Evolutionary conservation across 2,329 filamentous ascomycete genomes (phyloP), one percentile per base, ranked within the genome.

Genomic region (Microsporum audouinii): DNA sequence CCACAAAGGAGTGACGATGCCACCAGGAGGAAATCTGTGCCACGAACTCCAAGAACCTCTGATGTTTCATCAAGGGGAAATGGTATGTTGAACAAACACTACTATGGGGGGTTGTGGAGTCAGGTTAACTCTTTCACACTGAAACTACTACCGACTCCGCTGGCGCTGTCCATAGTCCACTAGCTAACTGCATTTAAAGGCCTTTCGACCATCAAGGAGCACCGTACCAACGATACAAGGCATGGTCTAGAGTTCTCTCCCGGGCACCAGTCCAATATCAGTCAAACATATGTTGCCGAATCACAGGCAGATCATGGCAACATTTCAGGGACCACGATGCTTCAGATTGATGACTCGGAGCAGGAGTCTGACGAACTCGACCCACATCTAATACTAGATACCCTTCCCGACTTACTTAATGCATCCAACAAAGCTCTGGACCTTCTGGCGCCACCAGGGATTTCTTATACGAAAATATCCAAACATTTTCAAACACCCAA

Each of bases 271-370:
- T 34, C 33, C 29, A 6, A 55, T 14, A 7, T 60, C 14, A 62
- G 58, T 47, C 49, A 62, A 41, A 56, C 51, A 47, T 60, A 56
- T 47, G 58, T 57, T 55, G 41, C 41, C 27, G 62, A 59, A 23
- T 62, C 61, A 3, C 58, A 51, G 4, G 43, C 51, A 14, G 62
- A 64, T 23, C 63, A 64, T 63, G 61, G 43, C 17, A 64, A 63
- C 38, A 61, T 64, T 14, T 57, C 61, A 4, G 63, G 63, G 1
- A 61, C 63, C 27, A 64, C 63, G 8, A 53, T 64, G 14, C 38
- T 61, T 39, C 55, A 57, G 2, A 51, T 57, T 27, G 55, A 36
- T 5, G 63, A 64, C 33, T 63, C 61, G 27, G 61, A 61, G 4
- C 27, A 58, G 31, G 63, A 61, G 34, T 34, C 59, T 17, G 58